Evolutionary conservation across 768 basidiomycete species (phyloP).

Genomic region (Infundibulicybe gibba): DNA sequence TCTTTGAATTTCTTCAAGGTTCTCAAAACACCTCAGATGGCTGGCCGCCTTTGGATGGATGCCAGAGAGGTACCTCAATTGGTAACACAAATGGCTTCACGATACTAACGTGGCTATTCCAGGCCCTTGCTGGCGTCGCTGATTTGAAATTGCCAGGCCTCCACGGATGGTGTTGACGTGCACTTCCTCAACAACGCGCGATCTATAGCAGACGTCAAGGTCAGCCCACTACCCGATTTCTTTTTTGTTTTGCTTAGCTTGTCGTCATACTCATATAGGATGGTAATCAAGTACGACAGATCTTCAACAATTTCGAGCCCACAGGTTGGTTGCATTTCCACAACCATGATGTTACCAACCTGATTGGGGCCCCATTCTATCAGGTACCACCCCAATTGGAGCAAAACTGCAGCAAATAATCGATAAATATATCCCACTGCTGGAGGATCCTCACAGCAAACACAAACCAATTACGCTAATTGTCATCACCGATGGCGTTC

Average conservation of each 20-base stretch:
- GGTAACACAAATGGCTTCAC: neutral
- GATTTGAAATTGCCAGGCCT: constrained; percentile 8
- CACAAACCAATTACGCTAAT: constrained; percentile 1
- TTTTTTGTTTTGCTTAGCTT: neutral
- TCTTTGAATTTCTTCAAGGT: neutral
- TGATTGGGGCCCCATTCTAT: neutral
- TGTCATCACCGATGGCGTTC: constrained; percentile 4
- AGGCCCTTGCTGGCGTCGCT: constrained; percentile 8
- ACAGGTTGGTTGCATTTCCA: constrained; percentile 4
- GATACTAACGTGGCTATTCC: too few species aligned
- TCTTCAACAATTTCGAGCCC: constrained; percentile 11
- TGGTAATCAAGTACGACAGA: constrained; percentile 4
- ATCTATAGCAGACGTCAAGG: neutral
- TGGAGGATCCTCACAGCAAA: constrained; percentile 11
- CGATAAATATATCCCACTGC: constrained; percentile 11
- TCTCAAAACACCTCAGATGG: constrained; percentile 9
- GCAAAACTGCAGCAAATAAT: constrained; percentile 9
- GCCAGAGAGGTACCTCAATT: constrained; percentile 10
- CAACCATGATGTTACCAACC: neutral
- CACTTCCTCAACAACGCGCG: neutral
- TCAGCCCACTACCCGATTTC: neutral
- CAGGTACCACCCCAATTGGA: constrained; percentile 14
- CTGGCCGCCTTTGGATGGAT: constrained; percentile 12
- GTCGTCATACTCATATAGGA: constrained; percentile 1
- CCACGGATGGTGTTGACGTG: constrained; percentile 2